Base-by-base conservation (phyloP, 2,329 filamentous ascomycete genomes). In the Ophiostoma piceae region DNA sequence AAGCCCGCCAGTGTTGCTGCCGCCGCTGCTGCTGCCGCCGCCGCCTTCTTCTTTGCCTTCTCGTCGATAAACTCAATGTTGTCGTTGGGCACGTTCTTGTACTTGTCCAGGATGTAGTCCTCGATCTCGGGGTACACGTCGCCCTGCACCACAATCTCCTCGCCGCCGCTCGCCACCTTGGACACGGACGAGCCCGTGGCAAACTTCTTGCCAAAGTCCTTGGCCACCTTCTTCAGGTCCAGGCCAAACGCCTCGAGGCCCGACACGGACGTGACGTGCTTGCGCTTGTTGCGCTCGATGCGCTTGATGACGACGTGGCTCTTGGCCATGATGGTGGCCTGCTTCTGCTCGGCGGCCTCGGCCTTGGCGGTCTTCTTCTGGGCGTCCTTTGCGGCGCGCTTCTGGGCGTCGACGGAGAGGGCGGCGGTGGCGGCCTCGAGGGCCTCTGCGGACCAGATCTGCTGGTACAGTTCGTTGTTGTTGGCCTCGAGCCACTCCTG, bases 181-280 rank as follows among this genome's bases (percentile, higher is more conserved):
- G 94, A 98, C 64, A 99, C 95, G 64, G 90, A 94, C 19, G 89
- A 90, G 0, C 95, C 95, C 11, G 95, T 98, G 39, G 95, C 95
- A 77, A 99, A 98, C 82, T 97, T 98, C 87, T 98, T 99, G 73
- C 95, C 95, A 75, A 98, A 89, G 77, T 98, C 95, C 84, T 98
- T 98, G 71, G 94, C 90, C 8, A 96, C 85, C 83, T 97, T 98
- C 81, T 99, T 99, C 76, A 97, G 85, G 70, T 98, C 94, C 60
- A 98, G 80, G 0, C 92, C 92, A 77, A 97, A 96, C 0, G 90
- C 88, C 79, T 99, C 95, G 26, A 99, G 84, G 0, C 95, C 95
- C 7, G 88, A 88, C n/a, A 99, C 89, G 19, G 94, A 90, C 0
- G 95, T 99, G 69, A 99, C 94, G 78, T 89, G 96, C 83, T 99